A percentile compares a stretch with the other conserved stretches of the same genome.
phyloP scores from a whole-genome alignment of 768 basidiomycete species.

The Suillus subluteus region DNA sequence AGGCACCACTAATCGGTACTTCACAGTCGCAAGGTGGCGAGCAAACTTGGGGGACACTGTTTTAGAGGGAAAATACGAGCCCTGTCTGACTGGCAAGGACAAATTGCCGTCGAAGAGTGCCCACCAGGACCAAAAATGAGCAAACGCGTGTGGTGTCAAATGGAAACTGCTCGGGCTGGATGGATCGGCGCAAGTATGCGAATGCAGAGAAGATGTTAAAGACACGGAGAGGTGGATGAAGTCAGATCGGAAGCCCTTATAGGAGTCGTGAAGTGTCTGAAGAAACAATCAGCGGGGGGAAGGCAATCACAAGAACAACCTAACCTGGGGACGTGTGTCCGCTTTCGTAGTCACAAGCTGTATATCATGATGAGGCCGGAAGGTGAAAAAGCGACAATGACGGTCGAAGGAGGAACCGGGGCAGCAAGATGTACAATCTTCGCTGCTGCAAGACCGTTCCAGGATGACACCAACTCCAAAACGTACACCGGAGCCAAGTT shows the following conservation, averaged over 20 bases:
- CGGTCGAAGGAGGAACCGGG: conserved; percentile 67
- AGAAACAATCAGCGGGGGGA: conserved; percentile 5
- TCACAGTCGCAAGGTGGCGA: conserved; percentile 86
- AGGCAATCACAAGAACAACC: conserved; percentile 14
- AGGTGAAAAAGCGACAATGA: conserved; percentile 79
- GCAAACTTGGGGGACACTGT: conserved; percentile 85
- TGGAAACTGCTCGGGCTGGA: conserved; percentile 71
- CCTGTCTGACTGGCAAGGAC: conserved; percentile 86
- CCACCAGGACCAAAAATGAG: conserved; percentile 95
- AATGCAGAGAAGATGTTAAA: conserved; percentile 63
- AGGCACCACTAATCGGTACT: conserved; percentile 82
- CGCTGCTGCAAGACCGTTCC: conserved; percentile 75
- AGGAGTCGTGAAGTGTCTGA: conserved; percentile 69
- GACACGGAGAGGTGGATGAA: conserved; percentile 93
- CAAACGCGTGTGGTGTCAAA: conserved; percentile 80
- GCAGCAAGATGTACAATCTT: conserved; percentile 72
- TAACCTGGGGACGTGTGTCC: conserved; percentile 45
- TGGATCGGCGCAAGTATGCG: conserved; percentile 19
- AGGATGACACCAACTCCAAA: conserved; percentile 85
- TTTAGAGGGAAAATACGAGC: conserved; percentile 74
- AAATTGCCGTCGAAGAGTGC: conserved; percentile 76
- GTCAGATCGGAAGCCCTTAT: conserved; percentile 87
- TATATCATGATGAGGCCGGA: conserved; percentile 80
- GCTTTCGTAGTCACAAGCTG: conserved; percentile 54
- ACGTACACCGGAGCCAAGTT: conserved; percentile 80